Evolutionary conservation across 495 filamentous ascomycete species (phyloP), one percentile per base, ranked within the genome.

Genomic region (Hyaloscypha hepaticicola): DNA sequence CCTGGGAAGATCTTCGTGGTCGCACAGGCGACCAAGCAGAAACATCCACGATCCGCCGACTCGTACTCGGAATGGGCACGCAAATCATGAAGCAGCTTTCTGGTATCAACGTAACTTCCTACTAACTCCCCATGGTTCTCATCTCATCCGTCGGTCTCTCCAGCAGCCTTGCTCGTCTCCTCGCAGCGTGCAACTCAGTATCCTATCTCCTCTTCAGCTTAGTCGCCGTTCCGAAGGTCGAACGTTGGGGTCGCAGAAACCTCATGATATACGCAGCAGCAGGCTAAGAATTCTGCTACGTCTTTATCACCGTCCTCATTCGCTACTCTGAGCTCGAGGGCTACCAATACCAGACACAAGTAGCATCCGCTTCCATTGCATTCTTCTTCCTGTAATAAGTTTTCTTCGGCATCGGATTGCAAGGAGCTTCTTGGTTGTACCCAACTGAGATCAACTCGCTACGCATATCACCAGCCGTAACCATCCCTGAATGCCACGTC

Each of bases 201-300:
- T 60, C 58, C 9, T 62, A 62, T 22, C 50, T 62, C 48, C 60
- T 62, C 45, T 62, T 62, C 27, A 48, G 27, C 25, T 31, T 80
- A 26, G 26, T 83, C 21, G 83, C 79, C 12, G 80, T 84, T 24
- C 80, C 79, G 55, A 77, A 80, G 27, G 82, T 87, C 60, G 76
- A 77, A 29, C 72, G 75, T n/a, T 75, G 85, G 56, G 87, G 87
- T 31, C 83, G 84, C 33, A 79, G 85, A 26, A 77, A 80, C 48
- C 80, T 83, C 7, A 85, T 87, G 82, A 85, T 87, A 72, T 78
- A 80, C 56, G 82, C 79, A 0, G 80, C 82, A 5, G 74, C 72
- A 22, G 80, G 82, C n/a, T 83, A 85, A 68, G 73, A 76, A 31
- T 73, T 78, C 64, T 85, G 82, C 67, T 87, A 84, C 69, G 61